A percentile compares a stretch with the other conserved stretches of the same genome.
Evolutionary conservation across 139 green algal species (phyloP).

Genomic region (Coelastrella sp.): DNA sequence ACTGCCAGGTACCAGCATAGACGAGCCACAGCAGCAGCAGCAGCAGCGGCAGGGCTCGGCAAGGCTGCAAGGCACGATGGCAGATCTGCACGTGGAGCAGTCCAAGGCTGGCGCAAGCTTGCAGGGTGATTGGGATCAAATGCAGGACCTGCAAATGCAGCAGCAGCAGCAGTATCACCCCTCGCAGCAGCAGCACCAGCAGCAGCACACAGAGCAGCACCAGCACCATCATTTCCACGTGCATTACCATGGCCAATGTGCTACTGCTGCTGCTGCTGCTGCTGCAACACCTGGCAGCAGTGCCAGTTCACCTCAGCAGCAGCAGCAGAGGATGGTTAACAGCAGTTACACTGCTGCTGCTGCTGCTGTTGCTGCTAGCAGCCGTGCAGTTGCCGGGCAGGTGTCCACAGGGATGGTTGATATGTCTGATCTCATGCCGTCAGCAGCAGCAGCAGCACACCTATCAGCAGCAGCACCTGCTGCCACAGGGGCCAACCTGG

Average conservation of each 20-base stretch:
- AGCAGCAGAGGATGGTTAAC: neutral
- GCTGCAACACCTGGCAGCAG: neutral
- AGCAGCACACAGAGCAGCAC: neutral
- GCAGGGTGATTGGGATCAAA: no score
- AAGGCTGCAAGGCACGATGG: neutral
- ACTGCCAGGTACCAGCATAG: neutral
- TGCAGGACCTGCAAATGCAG: no score
- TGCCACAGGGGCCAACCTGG: neutral
- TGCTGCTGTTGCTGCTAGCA: neutral
- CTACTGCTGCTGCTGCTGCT: neutral
- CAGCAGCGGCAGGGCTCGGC: neutral
- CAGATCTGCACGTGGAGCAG: neutral
- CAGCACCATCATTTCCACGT: neutral
- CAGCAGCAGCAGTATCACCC: no score
- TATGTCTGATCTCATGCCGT: neutral
- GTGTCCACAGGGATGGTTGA: neutral
- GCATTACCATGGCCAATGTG: neutral
- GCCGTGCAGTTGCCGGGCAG: neutral
- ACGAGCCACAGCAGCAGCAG: neutral
- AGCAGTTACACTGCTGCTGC: neutral
- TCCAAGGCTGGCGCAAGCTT: neutral
- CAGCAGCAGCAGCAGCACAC: neutral
- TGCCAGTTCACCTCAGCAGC: neutral
- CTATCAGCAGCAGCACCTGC: neutral
- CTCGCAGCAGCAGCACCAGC: neutral